These are phyloP conservation scores for Acer negundo DNA, from an alignment of 345 rosid genomes.

Conservation along the genomic window DNA sequence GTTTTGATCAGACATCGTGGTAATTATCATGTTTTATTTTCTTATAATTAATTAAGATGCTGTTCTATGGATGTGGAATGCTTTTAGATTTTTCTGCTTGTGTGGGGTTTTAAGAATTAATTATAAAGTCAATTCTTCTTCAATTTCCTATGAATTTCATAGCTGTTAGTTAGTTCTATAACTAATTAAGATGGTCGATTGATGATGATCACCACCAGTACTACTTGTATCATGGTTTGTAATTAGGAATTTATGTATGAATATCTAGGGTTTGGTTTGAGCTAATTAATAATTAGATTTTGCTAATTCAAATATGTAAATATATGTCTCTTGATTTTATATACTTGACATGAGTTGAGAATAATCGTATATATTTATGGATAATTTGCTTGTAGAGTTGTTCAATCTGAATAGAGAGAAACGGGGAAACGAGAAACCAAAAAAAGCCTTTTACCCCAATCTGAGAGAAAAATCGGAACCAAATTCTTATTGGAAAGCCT, in stretches of 20 bases:
- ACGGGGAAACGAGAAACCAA: not conserved
- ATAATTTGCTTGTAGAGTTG: not conserved
- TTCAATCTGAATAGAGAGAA: too few relatives aligned
- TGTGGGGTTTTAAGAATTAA: not conserved
- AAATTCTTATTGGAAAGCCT: too few relatives aligned
- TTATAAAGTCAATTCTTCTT: conserved; percentile 12
- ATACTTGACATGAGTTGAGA: not conserved
- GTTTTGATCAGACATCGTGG: conserved; percentile 18
- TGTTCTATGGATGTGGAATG: conserved; percentile 3
- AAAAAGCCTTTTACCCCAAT: not conserved
- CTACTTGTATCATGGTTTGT: not conserved
- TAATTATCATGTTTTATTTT: not conserved
- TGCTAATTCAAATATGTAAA: not conserved
- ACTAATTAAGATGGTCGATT: not conserved
- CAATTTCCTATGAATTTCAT: not conserved
- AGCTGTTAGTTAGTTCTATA: not conserved
- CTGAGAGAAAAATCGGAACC: not conserved
- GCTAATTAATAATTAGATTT: not conserved
- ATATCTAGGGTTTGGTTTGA: conserved; percentile 25
- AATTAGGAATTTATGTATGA: conserved; percentile 4
- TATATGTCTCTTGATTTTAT: not conserved
- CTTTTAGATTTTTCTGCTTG: not conserved
- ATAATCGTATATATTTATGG: not conserved
- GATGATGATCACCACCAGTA: not conserved
- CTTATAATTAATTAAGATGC: not conserved